Base-by-base conservation (phyloP, 2,329 filamentous ascomycete species). In the Coniochaeta prunicola region DNA sequence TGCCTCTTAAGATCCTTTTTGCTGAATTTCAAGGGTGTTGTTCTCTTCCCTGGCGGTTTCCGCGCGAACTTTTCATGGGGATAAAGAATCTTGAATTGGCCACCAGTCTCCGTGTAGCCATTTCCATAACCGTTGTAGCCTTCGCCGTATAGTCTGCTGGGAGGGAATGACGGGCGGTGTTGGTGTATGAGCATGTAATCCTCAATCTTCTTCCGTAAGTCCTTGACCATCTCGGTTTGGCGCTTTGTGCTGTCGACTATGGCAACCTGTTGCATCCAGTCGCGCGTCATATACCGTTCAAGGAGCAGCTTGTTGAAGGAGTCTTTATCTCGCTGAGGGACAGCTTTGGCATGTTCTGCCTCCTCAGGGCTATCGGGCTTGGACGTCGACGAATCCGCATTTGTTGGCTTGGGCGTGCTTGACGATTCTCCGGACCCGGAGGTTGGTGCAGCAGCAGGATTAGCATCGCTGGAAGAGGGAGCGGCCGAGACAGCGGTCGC, bases 71-170 rank as follows among this genome's bases (percentile, higher is more conserved):
- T 89, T 65, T 90, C 84, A 40, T 79, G 77, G 24, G 92, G 92
- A 75, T 97, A 97, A 50, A 96, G 73, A 60, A 97, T 78, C 62
- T 84, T 82, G 50, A 88, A 81, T 56, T 84, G 86, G 53, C 81
- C 81, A 59, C 87, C 80, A 61, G 79, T 78, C 67, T 92, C 91
- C 31, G 93, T 97, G 66, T 85, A 80, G 61, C 89, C 88, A 76
- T 97, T 97, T 64, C 90, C 93, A 69, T 89, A 96, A 50, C 92
- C 93, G 69, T 84, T 86, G 71, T 96, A 99, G 58, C 94, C 94
- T 66, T 80, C 84, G 73, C 80, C 89, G 75, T 79, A 91, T 61
- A 86, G 78, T 64, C 76, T 80, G 64, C 76, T 78, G 1, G 83
- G 77, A 3, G 82, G 79, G 59, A 84, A 86, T 69, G 74, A 82